phyloP scores from a whole-genome alignment of 129 eudicot species.

The Escallonia rubra region DNA sequence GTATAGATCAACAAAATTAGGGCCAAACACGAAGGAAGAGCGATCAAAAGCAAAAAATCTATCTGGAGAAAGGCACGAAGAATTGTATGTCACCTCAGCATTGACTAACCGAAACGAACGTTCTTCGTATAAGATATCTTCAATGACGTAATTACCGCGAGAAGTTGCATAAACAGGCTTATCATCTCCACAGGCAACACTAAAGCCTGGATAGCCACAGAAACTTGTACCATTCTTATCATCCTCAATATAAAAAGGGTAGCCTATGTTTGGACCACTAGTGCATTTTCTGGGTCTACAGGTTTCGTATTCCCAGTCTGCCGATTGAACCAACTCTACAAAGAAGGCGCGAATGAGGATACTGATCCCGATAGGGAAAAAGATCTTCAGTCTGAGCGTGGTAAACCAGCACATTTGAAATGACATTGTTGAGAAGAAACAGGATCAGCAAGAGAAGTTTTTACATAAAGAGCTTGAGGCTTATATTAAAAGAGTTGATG shows the following conservation, averaged over 20 bases:
- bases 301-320: background rate
- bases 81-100: background rate
- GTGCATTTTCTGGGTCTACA: background rate
- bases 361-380: background rate
- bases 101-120: background rate
- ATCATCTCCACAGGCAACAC: background rate
- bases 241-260: background rate
- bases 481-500: background rate
- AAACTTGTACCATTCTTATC: background rate
- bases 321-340: background rate
- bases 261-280: background rate
- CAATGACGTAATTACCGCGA: no score
- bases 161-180: background rate
- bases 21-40: background rate
- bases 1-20: background rate
- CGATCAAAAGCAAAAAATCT: background rate
- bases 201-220: constrained; percentile 1
- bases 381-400: background rate
- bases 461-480: background rate
- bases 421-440: background rate
- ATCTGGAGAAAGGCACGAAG: background rate
- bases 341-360: background rate
- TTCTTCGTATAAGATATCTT: background rate
- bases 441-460: background rate
- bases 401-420: background rate